Evolutionary conservation across 352 stramenopile species (phyloP).

Genomic region (Elongisporangium anandrum): DNA sequence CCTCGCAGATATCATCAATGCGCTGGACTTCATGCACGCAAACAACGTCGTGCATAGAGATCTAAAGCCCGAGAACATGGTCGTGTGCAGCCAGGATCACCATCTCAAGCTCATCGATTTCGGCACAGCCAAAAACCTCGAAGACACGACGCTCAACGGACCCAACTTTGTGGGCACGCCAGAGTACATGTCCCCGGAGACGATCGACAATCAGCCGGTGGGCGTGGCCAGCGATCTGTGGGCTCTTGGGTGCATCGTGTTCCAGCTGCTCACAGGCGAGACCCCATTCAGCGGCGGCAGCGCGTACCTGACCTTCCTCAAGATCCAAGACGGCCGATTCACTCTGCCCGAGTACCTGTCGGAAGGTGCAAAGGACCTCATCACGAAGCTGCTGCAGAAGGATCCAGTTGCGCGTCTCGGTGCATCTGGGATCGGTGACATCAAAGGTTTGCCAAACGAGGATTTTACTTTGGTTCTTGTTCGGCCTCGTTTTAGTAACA

Average conservation of each 20-base stretch:
- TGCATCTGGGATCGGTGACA: conserved; percentile 27
- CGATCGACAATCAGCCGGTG: conserved; percentile 76
- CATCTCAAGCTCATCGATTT: conserved; percentile 84
- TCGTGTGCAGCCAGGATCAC: conserved; percentile 59
- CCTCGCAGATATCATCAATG: conserved; percentile 85
- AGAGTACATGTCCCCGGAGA: conserved; percentile 87
- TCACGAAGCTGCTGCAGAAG: conserved; percentile 46
- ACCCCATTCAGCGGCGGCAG: conserved; percentile 77
- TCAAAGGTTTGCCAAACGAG: conserved; percentile 45
- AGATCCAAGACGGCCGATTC: conserved; percentile 58
- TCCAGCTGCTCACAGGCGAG: conserved; percentile 74
- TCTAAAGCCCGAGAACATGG: conserved; percentile 96
- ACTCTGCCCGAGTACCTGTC: conserved; percentile 62
- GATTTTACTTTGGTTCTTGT: background rate
- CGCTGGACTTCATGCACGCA: conserved; percentile 91
- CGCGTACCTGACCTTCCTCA: conserved; percentile 77
- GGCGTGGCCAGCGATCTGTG: conserved; percentile 63
- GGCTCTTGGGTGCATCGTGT: conserved; percentile 75
- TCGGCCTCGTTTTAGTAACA: background rate
- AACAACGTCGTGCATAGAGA: conserved; percentile 92
- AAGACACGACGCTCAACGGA: conserved; percentile 53
- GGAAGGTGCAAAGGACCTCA: conserved; percentile 52
- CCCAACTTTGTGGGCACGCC: conserved; percentile 87
- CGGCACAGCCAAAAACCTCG: conserved; percentile 75
- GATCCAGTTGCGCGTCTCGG: conserved; percentile 31